phyloP scores from a whole-genome alignment of 495 filamentous ascomycete species.

The Daldinia decipiens region DNA sequence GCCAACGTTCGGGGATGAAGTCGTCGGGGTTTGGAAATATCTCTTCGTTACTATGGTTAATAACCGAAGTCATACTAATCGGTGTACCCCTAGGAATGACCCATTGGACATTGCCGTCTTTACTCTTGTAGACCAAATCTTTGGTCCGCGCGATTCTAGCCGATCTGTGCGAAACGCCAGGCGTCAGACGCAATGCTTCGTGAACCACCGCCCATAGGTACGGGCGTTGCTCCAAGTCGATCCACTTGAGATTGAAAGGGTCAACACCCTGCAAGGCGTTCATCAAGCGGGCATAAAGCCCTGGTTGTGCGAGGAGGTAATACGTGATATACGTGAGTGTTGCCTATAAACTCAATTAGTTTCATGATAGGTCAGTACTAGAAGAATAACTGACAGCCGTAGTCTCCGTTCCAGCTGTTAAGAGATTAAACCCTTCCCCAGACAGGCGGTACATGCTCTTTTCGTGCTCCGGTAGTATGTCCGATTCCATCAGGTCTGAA shows the following conservation, averaged over 20 bases:
- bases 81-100: slow-evolving; percentile 51
- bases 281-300: slow-evolving; percentile 44
- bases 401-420: slow-evolving; percentile 49
- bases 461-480: slow-evolving; percentile 42
- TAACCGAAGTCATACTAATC: slow-evolving; percentile 59
- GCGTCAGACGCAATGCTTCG: slow-evolving; percentile 57
- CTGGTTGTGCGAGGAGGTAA: slow-evolving; percentile 46
- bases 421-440: slow-evolving; percentile 47
- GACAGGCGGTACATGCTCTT: slow-evolving; percentile 43
- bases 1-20: slow-evolving; percentile 64
- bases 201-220: slow-evolving; percentile 59
- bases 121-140: slow-evolving; percentile 51
- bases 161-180: slow-evolving; percentile 55
- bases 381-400: slow-evolving; percentile 29
- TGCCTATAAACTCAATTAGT: slow-evolving; percentile 35
- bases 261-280: slow-evolving; percentile 43
- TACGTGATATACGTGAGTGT: slow-evolving; percentile 49
- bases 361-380: neutral
- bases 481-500: slow-evolving; percentile 32
- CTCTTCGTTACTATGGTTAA: slow-evolving; percentile 58
- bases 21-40: slow-evolving; percentile 60
- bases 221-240: slow-evolving; percentile 54
- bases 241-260: slow-evolving; percentile 35
- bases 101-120: slow-evolving; percentile 49
- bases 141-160: slow-evolving; percentile 50